Evolutionary conservation across 176 grass and related monocot species (phyloP).

Genomic region (Eleusine indica): DNA sequence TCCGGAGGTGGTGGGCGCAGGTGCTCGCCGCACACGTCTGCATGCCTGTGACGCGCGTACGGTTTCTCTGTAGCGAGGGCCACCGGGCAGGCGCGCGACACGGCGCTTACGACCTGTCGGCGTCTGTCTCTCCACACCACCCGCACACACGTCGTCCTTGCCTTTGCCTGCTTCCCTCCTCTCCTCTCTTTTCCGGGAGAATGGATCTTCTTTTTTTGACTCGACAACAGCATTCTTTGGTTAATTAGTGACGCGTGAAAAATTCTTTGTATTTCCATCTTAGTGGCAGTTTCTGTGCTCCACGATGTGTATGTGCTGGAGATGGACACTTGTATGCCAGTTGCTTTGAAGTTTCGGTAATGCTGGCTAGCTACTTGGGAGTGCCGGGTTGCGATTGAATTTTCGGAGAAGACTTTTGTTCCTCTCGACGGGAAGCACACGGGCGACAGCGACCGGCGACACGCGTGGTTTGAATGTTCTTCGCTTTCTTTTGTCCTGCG

Average conservation of each 20-base stretch:
- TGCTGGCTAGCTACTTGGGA: neutral
- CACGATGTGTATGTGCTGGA: neutral
- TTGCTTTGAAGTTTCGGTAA: neutral
- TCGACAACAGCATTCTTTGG: no score
- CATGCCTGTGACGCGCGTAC: neutral
- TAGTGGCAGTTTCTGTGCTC: no score
- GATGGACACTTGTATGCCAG: neutral
- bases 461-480: conserved; percentile 36
- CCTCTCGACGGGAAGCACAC: conserved; percentile 27
- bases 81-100: conserved; percentile 5
- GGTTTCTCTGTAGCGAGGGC: neutral
- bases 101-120: conserved; percentile 37
- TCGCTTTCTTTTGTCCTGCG: neutral
- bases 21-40: neutral
- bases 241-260: neutral
- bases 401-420: neutral
- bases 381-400: neutral
- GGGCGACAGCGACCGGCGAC: conserved; percentile 32
- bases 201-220: neutral
- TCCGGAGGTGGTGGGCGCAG: neutral
- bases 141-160: neutral
- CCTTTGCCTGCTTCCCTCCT: neutral
- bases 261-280: neutral
- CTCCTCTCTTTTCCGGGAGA: neutral
- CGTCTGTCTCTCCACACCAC: conserved; percentile 16